phyloP scores from a whole-genome alignment of 2,329 filamentous ascomycete species.

The Xylaria sp. region DNA sequence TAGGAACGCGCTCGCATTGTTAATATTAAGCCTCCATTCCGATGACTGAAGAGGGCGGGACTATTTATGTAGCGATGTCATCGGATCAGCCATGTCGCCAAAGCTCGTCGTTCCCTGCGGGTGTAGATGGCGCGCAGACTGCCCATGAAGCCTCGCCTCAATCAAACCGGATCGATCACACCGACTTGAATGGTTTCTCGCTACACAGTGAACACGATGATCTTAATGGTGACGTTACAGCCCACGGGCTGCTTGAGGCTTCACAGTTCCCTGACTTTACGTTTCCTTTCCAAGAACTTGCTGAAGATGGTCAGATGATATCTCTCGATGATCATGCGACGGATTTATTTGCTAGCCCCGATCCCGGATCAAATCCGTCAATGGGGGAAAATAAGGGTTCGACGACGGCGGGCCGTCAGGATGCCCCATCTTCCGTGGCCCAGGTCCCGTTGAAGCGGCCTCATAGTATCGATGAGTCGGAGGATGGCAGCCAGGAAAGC shows the following conservation, averaged over 20 bases:
- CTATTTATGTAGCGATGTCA: conserved; percentile 54
- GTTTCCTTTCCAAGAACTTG: conserved; percentile 61
- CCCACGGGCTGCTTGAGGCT: conserved; percentile 57
- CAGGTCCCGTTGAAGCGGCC: conserved; percentile 43
- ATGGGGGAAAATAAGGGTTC: conserved; percentile 54
- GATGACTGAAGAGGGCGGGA: conserved; percentile 38
- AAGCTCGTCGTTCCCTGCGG: conserved; percentile 51
- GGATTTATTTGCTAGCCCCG: conserved; percentile 49
- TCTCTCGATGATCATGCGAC: conserved; percentile 53
- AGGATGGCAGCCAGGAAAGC: conserved; percentile 58
- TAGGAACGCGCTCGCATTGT: conserved; percentile 24
- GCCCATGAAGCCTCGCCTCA: conserved; percentile 49
- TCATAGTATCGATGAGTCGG: conserved; percentile 55
- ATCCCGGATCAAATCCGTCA: conserved; percentile 51
- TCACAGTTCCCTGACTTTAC: conserved; percentile 65
- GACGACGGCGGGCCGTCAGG: conserved; percentile 53
- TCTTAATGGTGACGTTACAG: conserved; percentile 48
- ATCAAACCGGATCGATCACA: conserved; percentile 48
- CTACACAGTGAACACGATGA: conserved; percentile 52
- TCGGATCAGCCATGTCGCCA: conserved; percentile 51
- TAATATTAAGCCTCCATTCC: conserved; percentile 14
- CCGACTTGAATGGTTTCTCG: conserved; percentile 53
- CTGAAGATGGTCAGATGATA: conserved; percentile 57
- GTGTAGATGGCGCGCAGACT: conserved; percentile 52
- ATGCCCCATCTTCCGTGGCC: conserved; percentile 48